These are phyloP conservation scores for Globisporangium lucens DNA, from an alignment of 352 stramenopile genomes.

Conservation along the genomic window DNA sequence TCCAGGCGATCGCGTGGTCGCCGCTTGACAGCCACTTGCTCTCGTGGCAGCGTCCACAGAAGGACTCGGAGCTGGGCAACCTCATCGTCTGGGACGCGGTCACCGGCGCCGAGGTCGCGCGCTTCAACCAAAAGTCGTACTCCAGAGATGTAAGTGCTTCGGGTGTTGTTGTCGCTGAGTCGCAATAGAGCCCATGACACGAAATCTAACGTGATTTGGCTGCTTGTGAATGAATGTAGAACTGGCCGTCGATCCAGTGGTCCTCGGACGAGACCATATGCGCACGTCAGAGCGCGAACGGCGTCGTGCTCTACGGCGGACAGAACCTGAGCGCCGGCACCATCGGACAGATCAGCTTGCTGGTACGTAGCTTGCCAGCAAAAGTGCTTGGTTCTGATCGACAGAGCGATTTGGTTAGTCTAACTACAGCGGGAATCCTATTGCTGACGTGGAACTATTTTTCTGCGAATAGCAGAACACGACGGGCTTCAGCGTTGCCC, in stretches of 20 bases:
- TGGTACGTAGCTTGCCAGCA: conserved; percentile 30
- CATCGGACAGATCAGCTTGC: conserved; percentile 71
- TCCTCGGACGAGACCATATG: conserved; percentile 87
- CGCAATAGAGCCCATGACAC: not conserved
- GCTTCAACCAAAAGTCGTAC: conserved; percentile 88
- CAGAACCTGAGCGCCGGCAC: conserved; percentile 46
- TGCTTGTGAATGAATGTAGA: conserved; percentile 29
- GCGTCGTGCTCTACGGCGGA: conserved; percentile 78
- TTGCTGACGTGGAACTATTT: not conserved
- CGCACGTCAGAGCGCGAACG: conserved; percentile 69
- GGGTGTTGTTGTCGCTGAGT: not conserved
- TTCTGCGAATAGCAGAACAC: conserved; percentile 43
- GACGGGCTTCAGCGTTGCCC: conserved; percentile 82
- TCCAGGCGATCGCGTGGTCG: conserved; percentile 80
- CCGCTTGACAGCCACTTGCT: conserved; percentile 79
- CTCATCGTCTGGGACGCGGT: conserved; percentile 78
- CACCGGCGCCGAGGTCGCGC: conserved; percentile 52
- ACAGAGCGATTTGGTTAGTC: not conserved
- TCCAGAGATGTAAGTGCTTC: conserved; percentile 63
- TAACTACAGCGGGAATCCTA: not conserved
- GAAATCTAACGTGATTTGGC: not conserved
- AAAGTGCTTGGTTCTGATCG: not conserved
- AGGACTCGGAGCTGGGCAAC: conserved; percentile 70
- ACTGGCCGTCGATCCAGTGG: conserved; percentile 91
- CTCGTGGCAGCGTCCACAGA: conserved; percentile 85